phyloP scores from a whole-genome alignment of 331 rosid genomes.

The Quercus phellos region DNA sequence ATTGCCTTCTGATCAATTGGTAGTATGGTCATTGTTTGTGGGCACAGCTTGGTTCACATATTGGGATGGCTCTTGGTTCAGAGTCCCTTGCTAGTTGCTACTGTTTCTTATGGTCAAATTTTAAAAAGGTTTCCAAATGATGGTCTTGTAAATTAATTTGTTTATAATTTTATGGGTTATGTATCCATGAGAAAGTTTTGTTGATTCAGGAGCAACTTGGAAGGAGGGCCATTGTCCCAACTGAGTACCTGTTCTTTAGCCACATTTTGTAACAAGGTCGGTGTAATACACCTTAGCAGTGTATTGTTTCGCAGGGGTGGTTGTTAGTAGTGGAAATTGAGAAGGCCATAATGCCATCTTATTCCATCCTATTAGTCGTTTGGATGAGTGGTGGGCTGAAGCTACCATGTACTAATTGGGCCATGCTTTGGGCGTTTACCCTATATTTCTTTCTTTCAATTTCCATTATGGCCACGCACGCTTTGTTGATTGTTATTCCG shows the following conservation, averaged over 20 bases:
- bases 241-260: background rate
- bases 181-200: constrained; percentile 18
- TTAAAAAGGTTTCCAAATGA: background rate
- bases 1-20: constrained; percentile 7
- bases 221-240: background rate
- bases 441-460: background rate
- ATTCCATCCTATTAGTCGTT: background rate
- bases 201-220: background rate
- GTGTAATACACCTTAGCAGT: background rate
- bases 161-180: constrained; percentile 6
- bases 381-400: too few species aligned
- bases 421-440: background rate
- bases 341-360: background rate
- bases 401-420: too few species aligned
- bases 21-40: background rate
- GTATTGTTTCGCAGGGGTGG: background rate
- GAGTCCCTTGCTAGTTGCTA: background rate
- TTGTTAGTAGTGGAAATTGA: background rate
- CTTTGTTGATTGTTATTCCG: too few species aligned
- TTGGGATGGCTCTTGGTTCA: background rate
- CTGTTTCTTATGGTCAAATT: background rate
- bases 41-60: background rate
- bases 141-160: background rate
- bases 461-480: too few species aligned
- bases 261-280: background rate